Base-by-base conservation (phyloP, 176 grass and related monocot genomes). In the Tillandsia leiboldiana region DNA sequence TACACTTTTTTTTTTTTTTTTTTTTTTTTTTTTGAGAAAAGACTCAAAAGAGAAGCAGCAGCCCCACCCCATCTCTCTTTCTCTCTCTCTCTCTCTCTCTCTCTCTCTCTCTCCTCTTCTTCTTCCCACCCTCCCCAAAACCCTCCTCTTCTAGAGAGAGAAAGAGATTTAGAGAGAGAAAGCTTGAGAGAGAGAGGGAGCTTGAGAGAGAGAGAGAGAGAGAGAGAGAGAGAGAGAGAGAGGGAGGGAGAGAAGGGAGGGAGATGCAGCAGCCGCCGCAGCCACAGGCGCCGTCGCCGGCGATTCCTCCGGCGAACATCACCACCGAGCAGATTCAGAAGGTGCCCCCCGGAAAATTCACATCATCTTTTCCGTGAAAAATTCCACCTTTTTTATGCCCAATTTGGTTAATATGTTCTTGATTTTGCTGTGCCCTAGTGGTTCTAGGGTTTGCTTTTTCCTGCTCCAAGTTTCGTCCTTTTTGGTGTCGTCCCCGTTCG, bases 241-340 rank as follows among this genome's bases (percentile, higher is more conserved):
- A 72, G 22, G 47, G 70, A 79, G 70, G 47, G 20, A 20, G 20
- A 20, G 20, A 20, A 20, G 47, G 7, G 63, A 49, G 33, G 76
- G 67, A 78, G 72, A 90, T 96, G 91, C 87, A 96, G 82, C 91
- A 96, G 76, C 79, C 73, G 71, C 81, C 87, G 84, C 52, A 82
- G 76, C 75, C 85, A 81, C 63, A 73, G 71, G 70, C 56, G 65
- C 24, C 78, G 68, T 68, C 70, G 51, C 80, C 51, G 57, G 78
- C 33, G 2, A 65, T 83, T 3, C 72, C 81, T 59, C 66, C 84
- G 64, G 76, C 78, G 69, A 83, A 80, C 65, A 90, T 96, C 75
- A 90, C 91, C 70, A 96, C 91, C 56, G 91, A 96, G 76, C 91
- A 96, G 87, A 96, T 96, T 85, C 91, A 96, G 73, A 96, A 96